Conservation (phyloP, 495 filamentous ascomycete species). For the Gamarada debralockiae region DNA sequence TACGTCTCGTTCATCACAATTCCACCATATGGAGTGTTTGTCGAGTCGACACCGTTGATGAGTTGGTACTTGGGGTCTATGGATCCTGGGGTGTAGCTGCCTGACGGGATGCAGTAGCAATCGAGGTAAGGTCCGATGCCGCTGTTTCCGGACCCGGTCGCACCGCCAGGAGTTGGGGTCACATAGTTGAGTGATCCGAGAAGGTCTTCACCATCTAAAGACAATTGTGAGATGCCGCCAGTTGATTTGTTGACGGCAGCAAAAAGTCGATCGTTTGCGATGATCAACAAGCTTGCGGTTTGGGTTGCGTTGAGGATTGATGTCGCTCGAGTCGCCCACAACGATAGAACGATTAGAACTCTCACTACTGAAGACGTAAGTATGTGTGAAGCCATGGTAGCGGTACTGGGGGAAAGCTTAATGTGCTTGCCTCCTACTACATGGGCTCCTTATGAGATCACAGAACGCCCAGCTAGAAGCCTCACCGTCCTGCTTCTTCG, state of each 20-base stretch:
- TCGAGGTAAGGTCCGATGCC: conserved; percentile 53
- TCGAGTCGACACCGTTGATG: conserved; percentile 45
- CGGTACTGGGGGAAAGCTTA: no score
- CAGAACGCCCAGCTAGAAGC: no score
- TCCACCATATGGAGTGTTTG: conserved; percentile 42
- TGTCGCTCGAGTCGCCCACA: conserved; percentile 3
- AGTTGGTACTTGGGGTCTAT: conserved; percentile 40
- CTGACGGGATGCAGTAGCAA: conserved; percentile 53
- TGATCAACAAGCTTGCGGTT: conserved; percentile 25
- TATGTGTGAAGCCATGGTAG: no score
- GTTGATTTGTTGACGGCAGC: conserved; percentile 39
- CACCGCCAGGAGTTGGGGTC: conserved; percentile 24
- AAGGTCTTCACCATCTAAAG: conserved; percentile 47
- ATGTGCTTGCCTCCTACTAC: no score
- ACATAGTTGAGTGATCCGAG: conserved; percentile 24
- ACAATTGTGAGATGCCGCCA: conserved; percentile 38
- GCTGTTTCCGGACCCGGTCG: conserved; percentile 34
- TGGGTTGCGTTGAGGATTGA: conserved; percentile 29
- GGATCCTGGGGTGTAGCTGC: conserved; percentile 48
- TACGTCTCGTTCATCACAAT: conserved; percentile 50
- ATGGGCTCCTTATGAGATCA: no score
- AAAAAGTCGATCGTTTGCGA: conserved; percentile 45
- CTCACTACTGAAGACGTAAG: no score
- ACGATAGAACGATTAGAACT: no score
- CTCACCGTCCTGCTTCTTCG: no score